Conservation (phyloP, 352 stramenopile species). For the Pelagophyceae sp. region DNA sequence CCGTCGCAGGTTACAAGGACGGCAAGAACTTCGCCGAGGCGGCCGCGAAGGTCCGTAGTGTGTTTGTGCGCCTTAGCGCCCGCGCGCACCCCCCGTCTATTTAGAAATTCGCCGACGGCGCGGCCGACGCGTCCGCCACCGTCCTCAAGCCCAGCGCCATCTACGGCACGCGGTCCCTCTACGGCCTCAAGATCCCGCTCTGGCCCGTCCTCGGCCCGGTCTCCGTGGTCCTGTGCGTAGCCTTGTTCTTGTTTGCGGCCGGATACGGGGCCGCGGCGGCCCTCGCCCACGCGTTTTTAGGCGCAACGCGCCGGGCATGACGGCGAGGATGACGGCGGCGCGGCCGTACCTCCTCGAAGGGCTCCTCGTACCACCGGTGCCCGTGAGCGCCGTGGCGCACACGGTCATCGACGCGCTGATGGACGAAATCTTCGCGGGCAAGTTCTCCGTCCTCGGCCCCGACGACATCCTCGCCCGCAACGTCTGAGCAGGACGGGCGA, state of each 20-base stretch:
- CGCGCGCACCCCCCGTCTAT: background rate
- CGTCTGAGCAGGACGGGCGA: too few species aligned
- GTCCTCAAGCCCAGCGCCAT: conserved; percentile 24
- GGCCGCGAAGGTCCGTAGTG: background rate
- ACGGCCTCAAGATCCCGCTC: background rate
- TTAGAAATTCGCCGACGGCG: background rate
- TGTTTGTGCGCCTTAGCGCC: background rate
- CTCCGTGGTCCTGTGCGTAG: background rate
- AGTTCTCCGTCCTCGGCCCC: background rate
- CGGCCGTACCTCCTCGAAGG: background rate
- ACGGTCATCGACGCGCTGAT: background rate
- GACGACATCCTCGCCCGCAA: conserved; percentile 12
- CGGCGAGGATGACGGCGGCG: background rate
- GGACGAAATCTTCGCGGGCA: background rate
- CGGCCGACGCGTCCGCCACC: background rate
- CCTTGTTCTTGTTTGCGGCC: too few species aligned
- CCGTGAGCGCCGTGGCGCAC: background rate
- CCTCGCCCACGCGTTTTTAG: background rate
- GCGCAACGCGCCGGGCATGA: background rate
- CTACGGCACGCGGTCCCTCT: conserved; percentile 23
- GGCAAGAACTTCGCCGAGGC: conserved; percentile 12
- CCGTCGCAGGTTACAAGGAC: conserved; percentile 21
- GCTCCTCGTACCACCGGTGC: background rate
- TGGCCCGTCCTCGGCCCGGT: background rate
- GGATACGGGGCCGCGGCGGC: background rate